Evolutionary conservation across 1,284 basidiomycete species (phyloP), one percentile per base, ranked within the genome.

Genomic region (Peniophora sp.): DNA sequence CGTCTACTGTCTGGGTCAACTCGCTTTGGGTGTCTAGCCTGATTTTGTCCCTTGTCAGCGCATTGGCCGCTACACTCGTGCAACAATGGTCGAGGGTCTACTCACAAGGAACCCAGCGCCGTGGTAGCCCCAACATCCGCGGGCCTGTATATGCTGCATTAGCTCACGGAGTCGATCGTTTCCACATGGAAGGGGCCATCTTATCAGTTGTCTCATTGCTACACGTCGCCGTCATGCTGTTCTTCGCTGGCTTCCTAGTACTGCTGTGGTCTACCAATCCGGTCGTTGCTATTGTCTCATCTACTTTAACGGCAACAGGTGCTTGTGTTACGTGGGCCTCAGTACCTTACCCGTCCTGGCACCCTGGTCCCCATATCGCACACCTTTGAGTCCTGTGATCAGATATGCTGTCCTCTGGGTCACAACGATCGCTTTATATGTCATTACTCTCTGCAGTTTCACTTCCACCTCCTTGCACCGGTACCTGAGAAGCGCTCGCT

Each of bases 141-240:
- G 69, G 67, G 1, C 61, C 69, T 25, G 64, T 74, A 11, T 64
- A 63, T 35, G 61, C 70, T 3, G 70, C 67, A 51, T 60, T 71
- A 6, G 64, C 65, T 41, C 59, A 62, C 49, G 69, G 71, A 12
- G 53, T 73, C 20, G 59, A 62, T 9, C 44, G 44, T 25, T 45
- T 45, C n/a, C 20, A 20, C 20, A 20, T 45, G 12, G 23, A 20
- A 20, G 44, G 9, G 8, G 44, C 23, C 14, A 22, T 45, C 10
- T n/a, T 6, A 9, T 8, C n/a, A 9, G 24, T 45, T 20, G 22
- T 45, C 19, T 14, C 20, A 20, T 20, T 45, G 6, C 20, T 45
- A 6, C 44, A 45, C 44, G 5, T 45, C 12, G 19, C 44, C 10
- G 44, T 45, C 9, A 9, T 23, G 9, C 23, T 45, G 12, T 45